Base-by-base conservation (phyloP, 768 basidiomycete species). In the Mycena vulgaris region DNA sequence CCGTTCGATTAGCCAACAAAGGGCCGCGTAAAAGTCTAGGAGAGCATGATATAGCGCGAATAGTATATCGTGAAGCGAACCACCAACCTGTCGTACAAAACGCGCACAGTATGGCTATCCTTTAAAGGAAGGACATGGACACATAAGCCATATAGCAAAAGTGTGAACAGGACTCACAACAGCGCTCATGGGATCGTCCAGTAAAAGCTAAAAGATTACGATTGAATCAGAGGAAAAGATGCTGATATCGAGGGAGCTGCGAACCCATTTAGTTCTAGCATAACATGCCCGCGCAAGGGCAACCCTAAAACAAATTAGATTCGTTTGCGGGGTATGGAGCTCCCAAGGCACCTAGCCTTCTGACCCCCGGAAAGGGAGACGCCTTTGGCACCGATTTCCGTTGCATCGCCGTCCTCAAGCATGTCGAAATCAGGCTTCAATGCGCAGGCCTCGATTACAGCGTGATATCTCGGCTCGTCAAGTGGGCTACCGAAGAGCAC, bases 391-490 rank as follows among this genome's bases (percentile, higher is more conserved):
- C 95, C 95, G 71, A 96, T 93, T 79, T 95, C 93, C 0, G 95
- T 96, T 58, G 80, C 45, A 30, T 95, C 96, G 0, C 97, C 97
- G 74, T 96, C 92, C 64, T 97, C 94, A 1, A 99, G 80, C 21
- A 96, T 88, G 7, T 92, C 88, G 63, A 99, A 79, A 83, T 99
- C 97, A 0, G 93, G 89, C 28, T 78, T 82, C 59, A 99, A 80
- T 0, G 95, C 95, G 76, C 97, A 98, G 17, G 90, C 92, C 58
- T 95, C 91, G 21, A 97, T 77, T 27, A 96, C 94, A 0, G 83
- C 84, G 10, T 90, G 81, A 71, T 96, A 96, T 58, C 94, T 84
- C 69, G 91, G 89, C 70, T 93, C 89, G 59, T 93, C 92, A 66
- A 83, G 89, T 0, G 90, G 89, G 72, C 87, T 87, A 0, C 93